Percentiles rank a stretch among this genome's conserved stretches.
Conservation (phyloP, 495 filamentous ascomycete species). For the Trichoderma reesei region DNA sequence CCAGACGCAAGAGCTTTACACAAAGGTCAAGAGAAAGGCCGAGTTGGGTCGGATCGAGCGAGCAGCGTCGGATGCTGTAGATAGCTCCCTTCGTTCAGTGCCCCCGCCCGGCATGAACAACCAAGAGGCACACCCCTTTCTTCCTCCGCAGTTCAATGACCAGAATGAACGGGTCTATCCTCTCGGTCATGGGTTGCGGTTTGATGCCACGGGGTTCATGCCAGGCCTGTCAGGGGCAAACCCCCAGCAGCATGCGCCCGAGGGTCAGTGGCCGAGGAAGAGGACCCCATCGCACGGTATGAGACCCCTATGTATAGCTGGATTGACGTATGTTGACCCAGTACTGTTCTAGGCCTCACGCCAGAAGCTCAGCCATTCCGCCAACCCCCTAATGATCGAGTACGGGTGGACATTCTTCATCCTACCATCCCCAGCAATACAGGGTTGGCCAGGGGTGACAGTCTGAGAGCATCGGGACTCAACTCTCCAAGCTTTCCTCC, state of each 20-base stretch:
- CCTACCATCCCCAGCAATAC: background rate
- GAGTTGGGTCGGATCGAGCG: slow-evolving; percentile 59
- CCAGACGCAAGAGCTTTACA: slow-evolving; percentile 76
- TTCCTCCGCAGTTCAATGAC: background rate
- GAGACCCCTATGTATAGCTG: background rate
- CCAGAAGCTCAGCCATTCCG: background rate
- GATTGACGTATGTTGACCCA: background rate
- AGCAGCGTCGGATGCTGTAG: slow-evolving; percentile 59
- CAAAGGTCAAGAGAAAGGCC: slow-evolving; percentile 65
- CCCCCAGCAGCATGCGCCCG: background rate
- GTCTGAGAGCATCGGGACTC: background rate
- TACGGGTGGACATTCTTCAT: background rate
- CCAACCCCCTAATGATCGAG: background rate
- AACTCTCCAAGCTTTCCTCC: background rate
- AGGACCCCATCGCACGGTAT: background rate
- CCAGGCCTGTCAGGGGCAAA: background rate
- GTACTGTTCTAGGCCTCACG: background rate
- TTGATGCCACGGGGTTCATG: background rate
- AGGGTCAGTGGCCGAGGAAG: background rate
- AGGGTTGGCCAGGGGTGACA: background rate
- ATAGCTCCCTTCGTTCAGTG: slow-evolving; percentile 33
- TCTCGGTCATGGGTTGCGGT: background rate
- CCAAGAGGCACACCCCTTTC: background rate
- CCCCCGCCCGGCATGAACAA: background rate
- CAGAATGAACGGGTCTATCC: background rate